Evolutionary conservation across 1,284 basidiomycete species (phyloP).

Genomic region (Ceratobasidium theobromae): DNA sequence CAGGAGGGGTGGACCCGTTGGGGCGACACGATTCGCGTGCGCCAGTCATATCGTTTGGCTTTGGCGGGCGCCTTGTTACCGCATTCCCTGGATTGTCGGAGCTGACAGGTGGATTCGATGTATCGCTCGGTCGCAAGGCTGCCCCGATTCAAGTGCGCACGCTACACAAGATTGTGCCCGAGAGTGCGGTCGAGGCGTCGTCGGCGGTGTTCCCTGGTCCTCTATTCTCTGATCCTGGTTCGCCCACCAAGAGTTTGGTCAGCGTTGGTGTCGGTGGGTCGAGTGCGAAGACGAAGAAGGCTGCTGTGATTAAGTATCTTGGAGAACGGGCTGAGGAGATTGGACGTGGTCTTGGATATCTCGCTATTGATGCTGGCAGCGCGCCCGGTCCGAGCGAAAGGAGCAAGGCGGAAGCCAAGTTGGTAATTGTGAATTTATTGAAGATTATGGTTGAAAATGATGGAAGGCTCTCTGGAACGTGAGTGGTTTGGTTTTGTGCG

Average conservation of each 20-base stretch:
- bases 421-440: conserved; percentile 73
- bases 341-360: conserved; percentile 71
- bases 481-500: conserved; percentile 38
- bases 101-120: conserved; percentile 71
- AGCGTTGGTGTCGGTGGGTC: conserved; percentile 54
- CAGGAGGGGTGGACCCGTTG: conserved; percentile 59
- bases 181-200: conserved; percentile 61
- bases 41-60: conserved; percentile 85
- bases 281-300: conserved; percentile 73
- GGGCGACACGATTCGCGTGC: conserved; percentile 70
- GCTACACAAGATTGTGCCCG: conserved; percentile 67
- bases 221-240: conserved; percentile 73
- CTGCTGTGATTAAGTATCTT: conserved; percentile 75
- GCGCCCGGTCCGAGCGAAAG: conserved; percentile 51
- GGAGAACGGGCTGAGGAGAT: conserved; percentile 74
- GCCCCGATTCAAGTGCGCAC: conserved; percentile 69
- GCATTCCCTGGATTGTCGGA: conserved; percentile 77
- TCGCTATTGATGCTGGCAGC: conserved; percentile 45
- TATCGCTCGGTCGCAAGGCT: conserved; percentile 69
- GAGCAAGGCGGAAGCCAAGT: conserved; percentile 70
- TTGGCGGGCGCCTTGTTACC: conserved; percentile 82
- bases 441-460: conserved; percentile 84
- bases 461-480: conserved; percentile 82
- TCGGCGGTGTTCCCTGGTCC: conserved; percentile 78
- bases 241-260: conserved; percentile 65